Base-by-base conservation (phyloP, 108 stramenopile genomes). In the Cyclotella sp. region DNA sequence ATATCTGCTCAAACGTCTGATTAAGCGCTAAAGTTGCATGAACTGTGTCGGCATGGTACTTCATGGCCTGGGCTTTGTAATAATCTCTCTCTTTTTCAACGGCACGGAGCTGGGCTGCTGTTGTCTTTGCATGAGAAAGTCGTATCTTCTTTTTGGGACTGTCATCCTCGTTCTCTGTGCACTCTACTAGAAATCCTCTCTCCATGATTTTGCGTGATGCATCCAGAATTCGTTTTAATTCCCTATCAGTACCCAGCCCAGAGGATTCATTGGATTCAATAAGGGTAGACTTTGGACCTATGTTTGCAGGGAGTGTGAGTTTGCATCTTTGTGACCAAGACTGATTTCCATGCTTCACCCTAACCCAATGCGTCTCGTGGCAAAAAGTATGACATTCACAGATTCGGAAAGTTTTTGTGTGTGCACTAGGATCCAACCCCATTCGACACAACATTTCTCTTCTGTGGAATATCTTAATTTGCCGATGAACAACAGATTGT, bases 401-500 rank as follows among this genome's bases (percentile, higher is more conserved):
- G 18, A 73, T 26, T 8, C 24, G 11, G 49, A 19, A 63, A 6
- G 27, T 9, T 43, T 22, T 11, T 34, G 9, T 46, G n/a, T 45
- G 13, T 4, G 60, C 24, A 43, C 9, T 28, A 14, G 21, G n/a
- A n/a, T n/a, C 22, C 15, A 47, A 4, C 8, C 8, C 5, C 73
- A 73, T 73, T 63, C 63, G 43, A 22, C 60, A 41, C 26, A 72
- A n/a, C 30, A 43, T 72, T 61, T 72, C 71, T n/a, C n/a, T n/a
- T n/a, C n/a, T n/a, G n/a, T n/a, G n/a, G n/a, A n/a, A n/a, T n/a
- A n/a, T n/a, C n/a, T n/a, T n/a, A n/a, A n/a, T n/a, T n/a, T n/a
- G n/a, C n/a, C n/a, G n/a, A n/a, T n/a, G n/a, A n/a, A n/a, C n/a
- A n/a, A n/a, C n/a, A n/a, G n/a, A n/a, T n/a, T n/a, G n/a, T n/a